phyloP scores from a whole-genome alignment of 2,329 filamentous ascomycete species.

The Nothophoma quercina region DNA sequence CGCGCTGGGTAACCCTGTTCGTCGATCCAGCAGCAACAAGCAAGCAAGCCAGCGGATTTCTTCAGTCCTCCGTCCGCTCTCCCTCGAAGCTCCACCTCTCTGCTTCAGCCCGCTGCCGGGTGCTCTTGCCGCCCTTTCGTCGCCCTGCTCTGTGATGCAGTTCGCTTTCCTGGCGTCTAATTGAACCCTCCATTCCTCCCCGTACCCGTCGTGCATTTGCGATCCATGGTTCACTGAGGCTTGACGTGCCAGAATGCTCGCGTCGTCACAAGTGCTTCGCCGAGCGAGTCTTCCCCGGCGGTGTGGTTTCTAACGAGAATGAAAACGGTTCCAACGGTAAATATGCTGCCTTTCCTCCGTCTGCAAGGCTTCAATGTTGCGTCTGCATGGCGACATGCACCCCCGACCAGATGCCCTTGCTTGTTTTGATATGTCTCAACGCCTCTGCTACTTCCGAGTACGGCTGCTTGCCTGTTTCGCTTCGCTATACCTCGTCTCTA shows the following conservation, averaged over 20 bases:
- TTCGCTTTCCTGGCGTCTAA: conserved; percentile 25
- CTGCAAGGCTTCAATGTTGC: conserved; percentile 18
- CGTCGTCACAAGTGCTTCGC: conserved; percentile 47
- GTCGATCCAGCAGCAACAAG: conserved; percentile 43
- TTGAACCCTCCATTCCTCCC: conserved; percentile 29
- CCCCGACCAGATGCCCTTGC: conserved; percentile 33
- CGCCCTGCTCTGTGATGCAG: conserved; percentile 34
- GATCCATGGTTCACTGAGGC: conserved; percentile 35
- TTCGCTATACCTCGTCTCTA: conserved; percentile 27
- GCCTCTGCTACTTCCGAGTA: conserved; percentile 30
- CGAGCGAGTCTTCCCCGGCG: conserved; percentile 49
- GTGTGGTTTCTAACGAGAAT: conserved; percentile 51
- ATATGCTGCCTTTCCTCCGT: conserved; percentile 28
- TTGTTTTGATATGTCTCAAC: conserved; percentile 39
- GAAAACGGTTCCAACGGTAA: conserved; percentile 58
- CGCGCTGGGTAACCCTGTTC: conserved; percentile 39
- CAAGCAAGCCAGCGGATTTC: conserved; percentile 38
- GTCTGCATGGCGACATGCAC: conserved; percentile 14
- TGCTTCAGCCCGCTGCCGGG: conserved; percentile 36
- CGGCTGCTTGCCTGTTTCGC: conserved; percentile 37
- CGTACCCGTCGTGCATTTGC: conserved; percentile 27
- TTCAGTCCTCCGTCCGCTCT: conserved; percentile 41
- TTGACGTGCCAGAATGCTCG: conserved; percentile 52
- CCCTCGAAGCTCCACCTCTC: conserved; percentile 39
- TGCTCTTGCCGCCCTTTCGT: conserved; percentile 32